phyloP scores from a whole-genome alignment of 2,329 filamentous ascomycete genomes.

The Dothiorella sarmentorum region DNA sequence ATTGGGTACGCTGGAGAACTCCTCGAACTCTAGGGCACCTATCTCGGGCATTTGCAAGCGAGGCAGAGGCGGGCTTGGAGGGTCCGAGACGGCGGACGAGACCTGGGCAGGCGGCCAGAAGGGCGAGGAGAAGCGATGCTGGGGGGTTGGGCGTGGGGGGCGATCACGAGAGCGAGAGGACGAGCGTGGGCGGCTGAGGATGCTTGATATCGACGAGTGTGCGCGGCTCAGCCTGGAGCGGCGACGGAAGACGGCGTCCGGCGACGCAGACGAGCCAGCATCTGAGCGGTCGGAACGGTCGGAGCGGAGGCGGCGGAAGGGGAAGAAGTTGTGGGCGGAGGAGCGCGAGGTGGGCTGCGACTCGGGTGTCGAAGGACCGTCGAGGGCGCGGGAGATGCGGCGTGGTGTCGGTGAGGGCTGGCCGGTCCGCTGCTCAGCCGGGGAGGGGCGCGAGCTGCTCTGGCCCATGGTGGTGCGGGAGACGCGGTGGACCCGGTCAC shows the following conservation, averaged over 20 bases:
- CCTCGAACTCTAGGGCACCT: conserved; percentile 35
- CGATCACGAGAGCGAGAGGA: conserved; percentile 16
- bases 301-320: conserved; percentile 32
- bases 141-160: conserved; percentile 22
- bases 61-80: conserved; percentile 31
- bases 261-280: conserved; percentile 30
- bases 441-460: conserved; percentile 32
- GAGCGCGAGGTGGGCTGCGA: conserved; percentile 23
- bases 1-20: conserved; percentile 24
- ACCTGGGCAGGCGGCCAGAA: conserved; percentile 20
- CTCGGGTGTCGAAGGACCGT: conserved; percentile 26
- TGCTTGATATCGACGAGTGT: conserved; percentile 34
- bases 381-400: conserved; percentile 27
- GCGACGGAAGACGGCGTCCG: conserved; percentile 25
- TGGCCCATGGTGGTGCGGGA: conserved; percentile 36
- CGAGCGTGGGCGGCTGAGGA: conserved; percentile 22
- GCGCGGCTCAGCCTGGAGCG: conserved; percentile 34
- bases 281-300: conserved; percentile 30
- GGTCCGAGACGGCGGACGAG: conserved; percentile 25
- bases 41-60: conserved; percentile 35
- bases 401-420: conserved; percentile 30
- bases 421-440: conserved; percentile 20
- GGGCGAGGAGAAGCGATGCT: conserved; percentile 22
- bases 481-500: conserved; percentile 22
- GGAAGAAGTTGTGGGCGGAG: conserved; percentile 28